These are phyloP conservation scores for Cyclotella baltica DNA, from an alignment of 108 stramenopile genomes.

Conservation along the genomic window DNA sequence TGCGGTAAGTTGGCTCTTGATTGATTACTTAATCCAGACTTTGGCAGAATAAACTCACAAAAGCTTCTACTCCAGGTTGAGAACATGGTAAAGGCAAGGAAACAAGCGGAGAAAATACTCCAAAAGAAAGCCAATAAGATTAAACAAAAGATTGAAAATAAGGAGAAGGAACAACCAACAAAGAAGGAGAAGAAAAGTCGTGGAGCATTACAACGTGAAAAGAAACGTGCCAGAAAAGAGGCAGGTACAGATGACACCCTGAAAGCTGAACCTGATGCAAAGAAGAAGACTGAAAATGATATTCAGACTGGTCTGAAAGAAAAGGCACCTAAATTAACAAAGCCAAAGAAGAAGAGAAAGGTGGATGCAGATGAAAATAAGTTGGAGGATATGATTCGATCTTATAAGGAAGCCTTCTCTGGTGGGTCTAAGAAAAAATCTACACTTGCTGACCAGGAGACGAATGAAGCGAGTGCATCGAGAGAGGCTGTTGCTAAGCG, in stretches of 20 bases:
- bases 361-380: constrained; percentile 61
- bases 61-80: constrained; percentile 56
- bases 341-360: constrained; percentile 65
- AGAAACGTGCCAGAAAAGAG: constrained; percentile 65
- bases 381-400: constrained; percentile 71
- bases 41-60: background rate
- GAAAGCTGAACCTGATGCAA: constrained; percentile 11
- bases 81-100: constrained; percentile 86
- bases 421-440: constrained; percentile 9
- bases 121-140: constrained; percentile 75
- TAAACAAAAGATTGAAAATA: constrained; percentile 71
- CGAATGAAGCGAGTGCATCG: constrained; percentile 1
- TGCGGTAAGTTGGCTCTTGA: constrained; percentile 55
- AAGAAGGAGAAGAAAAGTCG: constrained; percentile 65
- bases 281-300: constrained; percentile 29
- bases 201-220: constrained; percentile 80
- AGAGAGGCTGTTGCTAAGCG: constrained; percentile 39
- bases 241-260: constrained; percentile 28
- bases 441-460: constrained; percentile 12
- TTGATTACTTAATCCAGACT: background rate
- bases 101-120: constrained; percentile 75
- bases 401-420: constrained; percentile 60
- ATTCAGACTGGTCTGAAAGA: constrained; percentile 2
- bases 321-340: constrained; percentile 46
- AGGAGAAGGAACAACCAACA: constrained; percentile 40